Evolutionary conservation across 2,329 filamentous ascomycete genomes (phyloP), one percentile per base, ranked within the genome.

Genomic region (Phialemoniopsis sp.): DNA sequence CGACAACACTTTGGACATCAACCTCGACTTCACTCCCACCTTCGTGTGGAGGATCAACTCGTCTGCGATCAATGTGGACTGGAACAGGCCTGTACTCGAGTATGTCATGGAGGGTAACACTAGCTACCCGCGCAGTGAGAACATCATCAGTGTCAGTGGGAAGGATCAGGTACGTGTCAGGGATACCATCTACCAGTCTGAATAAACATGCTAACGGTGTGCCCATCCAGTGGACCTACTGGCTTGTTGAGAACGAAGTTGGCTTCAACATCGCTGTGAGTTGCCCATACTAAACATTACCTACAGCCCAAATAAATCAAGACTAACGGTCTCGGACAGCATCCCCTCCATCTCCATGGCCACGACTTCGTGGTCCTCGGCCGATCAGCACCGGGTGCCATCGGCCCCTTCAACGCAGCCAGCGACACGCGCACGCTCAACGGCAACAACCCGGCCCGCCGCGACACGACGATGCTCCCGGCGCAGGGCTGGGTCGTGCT

Each of bases 401-500:
- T 48, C 18, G 48, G 42, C 35, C 13, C 46, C 14, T 62, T 55
- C 49, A 41, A 53, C 46, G 45, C 53, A 16, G 39, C 40, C 31
- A 47, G 50, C 4, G 58, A 61, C 45, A 58, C 53, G 14, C 48
- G 42, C 28, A 45, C 31, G 8, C 58, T 64, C 9, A 62, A 56
- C 29, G 58, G 51, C 8, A 41, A 51, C 37, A 75, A 73, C 42
- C 70, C 71, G 2, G 58, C 65, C 1, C 60, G 72, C 2, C 59
- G 73, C n/a, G 73, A 76, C 51, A 68, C 65, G 0, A 60, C 65
- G 4, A 62, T 68, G 44, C 51, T 76, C 3, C 66, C 68, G 0
- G 55, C 55, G 8, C 54, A 51, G 15, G 72, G 72, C 3, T 70
- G 68, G 55, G 41, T 76, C 5, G 60, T 69, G 2, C 54, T 76